phyloP scores from a whole-genome alignment of 305 asterid genomes.

The Ilex paraguariensis region DNA sequence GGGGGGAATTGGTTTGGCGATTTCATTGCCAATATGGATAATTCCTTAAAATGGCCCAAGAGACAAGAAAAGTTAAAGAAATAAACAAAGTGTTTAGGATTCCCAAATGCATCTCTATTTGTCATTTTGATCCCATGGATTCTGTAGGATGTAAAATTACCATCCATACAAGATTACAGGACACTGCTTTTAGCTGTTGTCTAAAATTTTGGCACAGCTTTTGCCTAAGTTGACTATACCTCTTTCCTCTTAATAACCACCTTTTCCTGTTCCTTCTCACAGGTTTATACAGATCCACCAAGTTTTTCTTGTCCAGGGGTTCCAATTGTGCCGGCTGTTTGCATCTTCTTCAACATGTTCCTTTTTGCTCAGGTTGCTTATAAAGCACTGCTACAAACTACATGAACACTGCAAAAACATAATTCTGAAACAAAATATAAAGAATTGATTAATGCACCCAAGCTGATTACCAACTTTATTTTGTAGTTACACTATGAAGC shows the following conservation, averaged over 20 bases:
- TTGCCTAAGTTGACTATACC: neutral
- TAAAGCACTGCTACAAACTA: neutral
- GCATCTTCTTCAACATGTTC: slow-evolving; percentile 80
- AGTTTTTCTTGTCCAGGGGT: slow-evolving; percentile 96
- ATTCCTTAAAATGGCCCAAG: no score
- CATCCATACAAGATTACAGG: neutral
- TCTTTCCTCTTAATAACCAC: neutral
- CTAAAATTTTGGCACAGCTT: neutral
- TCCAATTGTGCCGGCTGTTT: slow-evolving; percentile 68
- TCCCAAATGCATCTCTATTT: neutral
- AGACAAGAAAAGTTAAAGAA: no score
- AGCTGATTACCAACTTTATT: slow-evolving; percentile 12
- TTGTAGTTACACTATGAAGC: slow-evolving; percentile 92
- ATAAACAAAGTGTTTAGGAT: no score
- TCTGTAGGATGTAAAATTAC: neutral
- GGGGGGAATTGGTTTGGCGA: no score
- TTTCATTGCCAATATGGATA: no score
- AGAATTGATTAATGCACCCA: neutral
- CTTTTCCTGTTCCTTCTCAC: slow-evolving; percentile 6
- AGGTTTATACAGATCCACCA: slow-evolving; percentile 55
- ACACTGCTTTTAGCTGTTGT: neutral
- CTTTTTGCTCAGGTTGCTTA: slow-evolving; percentile 77
- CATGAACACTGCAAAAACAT: neutral
- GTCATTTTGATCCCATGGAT: neutral
- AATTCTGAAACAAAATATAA: neutral